Evolutionary conservation across 176 grass and related monocot genomes (phyloP), one percentile per base, ranked within the genome.

Genomic region (Eremochloa ophiuroides): DNA sequence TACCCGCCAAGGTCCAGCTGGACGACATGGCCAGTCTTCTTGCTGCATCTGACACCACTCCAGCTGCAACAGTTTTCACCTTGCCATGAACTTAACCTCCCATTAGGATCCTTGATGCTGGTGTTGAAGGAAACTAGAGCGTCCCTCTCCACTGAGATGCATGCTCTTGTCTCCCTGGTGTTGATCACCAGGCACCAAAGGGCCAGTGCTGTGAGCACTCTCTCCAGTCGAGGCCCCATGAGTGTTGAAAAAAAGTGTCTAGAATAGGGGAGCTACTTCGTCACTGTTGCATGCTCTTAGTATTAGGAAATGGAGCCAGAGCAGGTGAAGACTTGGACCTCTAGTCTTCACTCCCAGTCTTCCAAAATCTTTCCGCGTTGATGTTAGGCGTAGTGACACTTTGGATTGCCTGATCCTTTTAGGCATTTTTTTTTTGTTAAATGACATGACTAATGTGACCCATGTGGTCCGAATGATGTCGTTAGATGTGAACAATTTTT

Each of bases 61-160:
- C 83, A 89, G 33, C 10, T 67, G 50, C 90, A 92, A 16, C 90
- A 92, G 39, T 86, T 65, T 4, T 68, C 33, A 14, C 80, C 87
- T 28, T 34, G 27, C 90, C 87, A 89, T n/a, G 83, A 86, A 44
- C 34, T 69, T 0, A 92, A 59, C 37, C 20, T 41, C n/a, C 33
- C 13, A 3, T 17, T 27, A 42, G 59, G 71, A 40, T 71, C 27
- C 3, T 26, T 41, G 55, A 89, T 53, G 71, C 77, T 62, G n/a
- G 55, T 3, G 6, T 82, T 81, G 50, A 77, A 85, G n/a, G 53
- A 6, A 62, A 59, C 65, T 2, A 78, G 23, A 4, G 75, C 83
- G 12, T 63, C 30, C 55, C 66, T 85, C 66, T 85, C 83, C 0
- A 7, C 8, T 3, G 16, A 0, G 4, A 78, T 30, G 75, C 75